These are phyloP conservation scores for Epicoccum nigrum DNA, from an alignment of 2,329 filamentous ascomycete species.

Conservation along the genomic window DNA sequence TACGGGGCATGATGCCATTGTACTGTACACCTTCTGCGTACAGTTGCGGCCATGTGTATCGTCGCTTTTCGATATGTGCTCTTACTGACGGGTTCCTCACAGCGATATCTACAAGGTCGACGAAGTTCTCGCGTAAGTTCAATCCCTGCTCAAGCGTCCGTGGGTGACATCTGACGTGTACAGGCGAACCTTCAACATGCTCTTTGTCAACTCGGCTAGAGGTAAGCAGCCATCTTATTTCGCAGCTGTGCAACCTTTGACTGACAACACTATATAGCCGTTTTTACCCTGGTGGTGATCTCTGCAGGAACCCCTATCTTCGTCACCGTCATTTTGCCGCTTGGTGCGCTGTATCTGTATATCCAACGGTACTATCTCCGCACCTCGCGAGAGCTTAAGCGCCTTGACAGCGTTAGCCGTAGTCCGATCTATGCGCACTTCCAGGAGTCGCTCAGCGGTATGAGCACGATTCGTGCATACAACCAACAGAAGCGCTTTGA, in stretches of 20 bases:
- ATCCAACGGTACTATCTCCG: constrained; percentile 97
- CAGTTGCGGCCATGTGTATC: background rate
- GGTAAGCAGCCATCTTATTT: constrained; percentile 45
- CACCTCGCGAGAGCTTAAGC: constrained; percentile 94
- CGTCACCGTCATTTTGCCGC: constrained; percentile 77
- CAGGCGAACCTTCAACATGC: constrained; percentile 92
- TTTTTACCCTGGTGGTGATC: constrained; percentile 88
- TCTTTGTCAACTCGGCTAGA: constrained; percentile 58
- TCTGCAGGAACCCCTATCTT: constrained; percentile 82
- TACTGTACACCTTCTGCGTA: background rate
- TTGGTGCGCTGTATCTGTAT: constrained; percentile 82
- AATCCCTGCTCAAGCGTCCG: background rate
- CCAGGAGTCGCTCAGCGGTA: constrained; percentile 92
- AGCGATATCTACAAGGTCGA: constrained; percentile 83
- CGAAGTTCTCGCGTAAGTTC: constrained; percentile 77
- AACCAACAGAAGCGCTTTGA: constrained; percentile 86
- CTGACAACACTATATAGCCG: constrained; percentile 47
- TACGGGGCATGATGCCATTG: background rate
- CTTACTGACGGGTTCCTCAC: constrained; percentile 14
- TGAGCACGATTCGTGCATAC: constrained; percentile 95
- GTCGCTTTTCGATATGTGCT: background rate
- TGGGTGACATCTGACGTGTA: constrained; percentile 6
- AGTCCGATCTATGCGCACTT: constrained; percentile 99
- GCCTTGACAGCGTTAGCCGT: constrained; percentile 90
- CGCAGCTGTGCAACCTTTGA: constrained; percentile 23